Conservation (phyloP, 1,284 basidiomycete genomes). For the Rugiboletus extremiorientalis region DNA sequence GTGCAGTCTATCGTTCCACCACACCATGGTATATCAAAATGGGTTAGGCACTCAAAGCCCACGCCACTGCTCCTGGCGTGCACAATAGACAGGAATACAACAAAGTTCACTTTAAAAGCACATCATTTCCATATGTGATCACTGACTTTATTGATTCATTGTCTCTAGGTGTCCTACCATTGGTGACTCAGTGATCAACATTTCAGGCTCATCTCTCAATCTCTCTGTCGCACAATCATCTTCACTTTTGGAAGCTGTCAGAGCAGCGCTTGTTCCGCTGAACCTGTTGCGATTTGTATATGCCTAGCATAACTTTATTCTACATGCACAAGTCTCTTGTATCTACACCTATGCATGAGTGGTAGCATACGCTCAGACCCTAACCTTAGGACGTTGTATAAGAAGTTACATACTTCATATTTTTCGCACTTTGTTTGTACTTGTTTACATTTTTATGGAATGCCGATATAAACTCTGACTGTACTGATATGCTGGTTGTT, state of each 20-base stretch:
- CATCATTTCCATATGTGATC: conserved; percentile 7
- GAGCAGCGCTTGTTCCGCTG: conserved; percentile 35
- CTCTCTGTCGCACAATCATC: conserved; percentile 40
- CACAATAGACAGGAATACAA: conserved; percentile 71
- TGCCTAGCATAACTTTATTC: too few relatives aligned
- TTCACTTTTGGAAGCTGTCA: conserved; percentile 21
- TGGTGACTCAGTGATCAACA: conserved; percentile 69
- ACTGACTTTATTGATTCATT: conserved; percentile 5
- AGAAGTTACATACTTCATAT: too few relatives aligned
- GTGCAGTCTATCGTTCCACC: conserved; percentile 83
- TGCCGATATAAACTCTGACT: too few relatives aligned
- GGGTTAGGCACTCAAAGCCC: conserved; percentile 85
- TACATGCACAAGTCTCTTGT: too few relatives aligned
- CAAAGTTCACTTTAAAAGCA: conserved; percentile 73
- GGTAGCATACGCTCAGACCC: too few relatives aligned
- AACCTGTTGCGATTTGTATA: too few relatives aligned
- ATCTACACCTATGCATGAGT: too few relatives aligned
- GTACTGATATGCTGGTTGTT: too few relatives aligned
- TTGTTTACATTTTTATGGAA: too few relatives aligned
- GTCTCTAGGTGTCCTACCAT: conserved; percentile 81
- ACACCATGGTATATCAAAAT: conserved; percentile 88
- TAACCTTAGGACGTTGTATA: too few relatives aligned
- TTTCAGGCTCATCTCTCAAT: conserved; percentile 60
- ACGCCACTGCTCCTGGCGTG: conserved; percentile 54
- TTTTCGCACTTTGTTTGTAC: too few relatives aligned